A percentile compares a stretch with the other conserved stretches of the same genome.
phyloP scores from a whole-genome alignment of 768 basidiomycete genomes.

The Cystobasidiopsis lactophilus region DNA sequence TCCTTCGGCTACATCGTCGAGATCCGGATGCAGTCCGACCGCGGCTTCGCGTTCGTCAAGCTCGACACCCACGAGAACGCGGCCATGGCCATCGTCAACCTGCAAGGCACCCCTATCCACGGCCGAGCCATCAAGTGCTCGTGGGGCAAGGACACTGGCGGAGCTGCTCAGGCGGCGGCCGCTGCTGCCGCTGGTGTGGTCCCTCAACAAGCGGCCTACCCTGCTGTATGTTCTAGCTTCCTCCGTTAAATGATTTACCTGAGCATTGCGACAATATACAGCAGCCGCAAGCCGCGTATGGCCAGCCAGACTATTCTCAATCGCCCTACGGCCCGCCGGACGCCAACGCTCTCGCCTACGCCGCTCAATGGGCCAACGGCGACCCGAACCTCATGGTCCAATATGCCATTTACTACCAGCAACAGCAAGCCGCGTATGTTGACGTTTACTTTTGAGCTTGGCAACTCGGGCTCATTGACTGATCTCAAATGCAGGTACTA shows the following conservation, averaged over 20 bases:
- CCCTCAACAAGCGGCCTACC: neutral
- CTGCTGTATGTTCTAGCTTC: neutral
- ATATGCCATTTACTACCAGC: too few species aligned
- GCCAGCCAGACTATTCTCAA: too few species aligned
- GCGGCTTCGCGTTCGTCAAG: conserved; percentile 97
- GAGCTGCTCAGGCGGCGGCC: neutral
- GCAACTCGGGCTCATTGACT: neutral
- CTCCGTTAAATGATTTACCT: too few species aligned
- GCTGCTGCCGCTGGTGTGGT: neutral
- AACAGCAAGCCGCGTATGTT: too few species aligned
- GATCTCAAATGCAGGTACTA: too few species aligned
- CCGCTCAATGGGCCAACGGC: too few species aligned
- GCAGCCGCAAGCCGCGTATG: too few species aligned
- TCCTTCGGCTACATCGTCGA: conserved; percentile 96
- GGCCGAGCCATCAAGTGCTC: conserved; percentile 93
- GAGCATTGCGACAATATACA: too few species aligned
- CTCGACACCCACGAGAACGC: conserved; percentile 96
- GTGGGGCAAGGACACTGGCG: conserved; percentile 77
- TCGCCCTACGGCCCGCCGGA: too few species aligned
- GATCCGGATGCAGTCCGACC: conserved; percentile 97
- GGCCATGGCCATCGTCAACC: conserved; percentile 88
- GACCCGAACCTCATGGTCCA: too few species aligned
- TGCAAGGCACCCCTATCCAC: conserved; percentile 92
- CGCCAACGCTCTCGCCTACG: too few species aligned
- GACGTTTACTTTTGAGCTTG: too few species aligned